Percentiles rank a stretch among this genome's conserved stretches.
phyloP scores from a whole-genome alignment of 169 alveolate species.

The Besnoitia besnoiti region DNA sequence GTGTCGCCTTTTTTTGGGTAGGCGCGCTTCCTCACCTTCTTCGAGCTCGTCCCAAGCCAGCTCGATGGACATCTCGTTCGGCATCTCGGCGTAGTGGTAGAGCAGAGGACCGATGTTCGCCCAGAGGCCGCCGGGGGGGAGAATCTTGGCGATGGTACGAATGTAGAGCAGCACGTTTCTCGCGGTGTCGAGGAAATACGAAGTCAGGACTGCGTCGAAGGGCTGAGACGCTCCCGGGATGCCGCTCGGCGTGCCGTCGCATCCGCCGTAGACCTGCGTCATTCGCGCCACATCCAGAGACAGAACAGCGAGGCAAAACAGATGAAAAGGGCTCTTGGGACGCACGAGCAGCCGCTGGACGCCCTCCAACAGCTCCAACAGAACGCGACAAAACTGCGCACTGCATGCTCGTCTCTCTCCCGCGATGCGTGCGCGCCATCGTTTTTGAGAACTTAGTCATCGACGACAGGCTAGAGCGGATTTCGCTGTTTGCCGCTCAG shows the following conservation, averaged over 20 bases:
- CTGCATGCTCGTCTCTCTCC: no score
- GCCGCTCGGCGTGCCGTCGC: slow-evolving; percentile 79
- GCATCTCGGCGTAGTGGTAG: slow-evolving; percentile 95
- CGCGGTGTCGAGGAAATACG: slow-evolving; percentile 98
- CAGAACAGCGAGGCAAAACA: background rate
- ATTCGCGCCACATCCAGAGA: background rate
- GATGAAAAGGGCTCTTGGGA: no score
- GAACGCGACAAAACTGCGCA: no score
- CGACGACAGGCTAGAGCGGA: no score
- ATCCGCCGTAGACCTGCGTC: slow-evolving; percentile 76
- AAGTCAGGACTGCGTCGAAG: slow-evolving; percentile 92
- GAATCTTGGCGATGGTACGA: slow-evolving; percentile 91
- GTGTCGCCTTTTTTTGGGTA: background rate
- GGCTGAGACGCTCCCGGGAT: slow-evolving; percentile 14
- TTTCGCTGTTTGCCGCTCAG: no score
- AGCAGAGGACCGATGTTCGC: slow-evolving; percentile 97
- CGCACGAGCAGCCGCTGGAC: no score
- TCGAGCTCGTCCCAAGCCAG: slow-evolving; percentile 93
- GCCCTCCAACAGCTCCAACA: no score
- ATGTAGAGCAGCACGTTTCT: slow-evolving; percentile 94
- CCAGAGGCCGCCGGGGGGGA: slow-evolving; percentile 95
- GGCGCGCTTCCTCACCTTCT: slow-evolving; percentile 6
- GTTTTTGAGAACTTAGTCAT: no score
- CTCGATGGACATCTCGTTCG: slow-evolving; percentile 91
- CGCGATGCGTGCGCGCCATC: no score